Percentiles rank a stretch among this genome's conserved stretches.
phyloP scores from a whole-genome alignment of 768 basidiomycete species.

The Paxillus rubicundulus region DNA sequence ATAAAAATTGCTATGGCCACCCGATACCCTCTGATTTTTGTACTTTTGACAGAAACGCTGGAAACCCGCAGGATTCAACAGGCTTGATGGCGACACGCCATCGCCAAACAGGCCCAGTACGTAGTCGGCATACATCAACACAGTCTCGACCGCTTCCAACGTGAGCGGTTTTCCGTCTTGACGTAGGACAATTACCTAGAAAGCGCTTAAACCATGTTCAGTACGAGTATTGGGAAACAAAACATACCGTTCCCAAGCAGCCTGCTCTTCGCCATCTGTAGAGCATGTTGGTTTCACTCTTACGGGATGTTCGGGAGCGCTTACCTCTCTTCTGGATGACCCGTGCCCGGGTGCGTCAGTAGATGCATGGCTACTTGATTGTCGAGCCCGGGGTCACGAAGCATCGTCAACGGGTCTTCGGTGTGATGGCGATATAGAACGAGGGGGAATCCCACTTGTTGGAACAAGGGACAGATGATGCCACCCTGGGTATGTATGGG shows the following conservation, averaged over 20 bases:
- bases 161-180: conserved; percentile 24
- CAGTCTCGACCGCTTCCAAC: conserved; percentile 25
- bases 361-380: conserved; percentile 31
- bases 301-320: neutral
- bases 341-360: conserved; percentile 27
- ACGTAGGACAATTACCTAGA: conserved; percentile 27
- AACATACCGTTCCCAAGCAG: conserved; percentile 25
- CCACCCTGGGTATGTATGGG: conserved; percentile 26
- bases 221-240: too few species aligned
- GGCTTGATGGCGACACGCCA: conserved; percentile 10
- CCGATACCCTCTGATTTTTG: conserved; percentile 15
- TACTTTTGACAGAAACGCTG: conserved; percentile 23
- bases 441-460: conserved; percentile 29
- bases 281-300: neutral
- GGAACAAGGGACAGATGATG: conserved; percentile 24
- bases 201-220: neutral
- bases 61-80: conserved; percentile 23
- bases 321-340: conserved; percentile 25
- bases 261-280: conserved; percentile 26
- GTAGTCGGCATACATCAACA: conserved; percentile 34
- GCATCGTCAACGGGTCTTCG: conserved; percentile 18
- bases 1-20: conserved; percentile 12
- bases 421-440: conserved; percentile 26
- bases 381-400: conserved; percentile 23
- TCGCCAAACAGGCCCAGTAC: conserved; percentile 29